phyloP scores from a whole-genome alignment of 345 rosid species.

The Stellera chamaejasme region DNA sequence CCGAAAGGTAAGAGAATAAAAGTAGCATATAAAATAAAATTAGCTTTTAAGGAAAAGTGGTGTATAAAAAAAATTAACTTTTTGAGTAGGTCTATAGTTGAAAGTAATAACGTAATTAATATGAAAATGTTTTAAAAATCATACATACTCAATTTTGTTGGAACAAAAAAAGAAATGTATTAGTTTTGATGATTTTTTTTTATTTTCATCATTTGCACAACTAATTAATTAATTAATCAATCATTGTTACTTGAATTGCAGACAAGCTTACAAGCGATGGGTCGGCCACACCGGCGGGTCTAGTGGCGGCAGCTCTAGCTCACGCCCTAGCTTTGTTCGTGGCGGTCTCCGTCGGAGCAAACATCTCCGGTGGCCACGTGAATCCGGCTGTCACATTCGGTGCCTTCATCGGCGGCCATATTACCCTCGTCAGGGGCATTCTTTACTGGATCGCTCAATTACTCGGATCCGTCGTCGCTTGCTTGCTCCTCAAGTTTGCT shows the following conservation, averaged over 20 bases:
- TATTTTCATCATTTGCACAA: no score
- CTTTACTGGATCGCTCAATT: slow-evolving; percentile 58
- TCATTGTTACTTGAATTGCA: slow-evolving; percentile 4
- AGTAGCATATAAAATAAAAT: no score
- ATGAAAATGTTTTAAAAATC: no score
- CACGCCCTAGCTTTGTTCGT: slow-evolving; percentile 58
- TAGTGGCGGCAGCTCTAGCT: slow-evolving; percentile 48
- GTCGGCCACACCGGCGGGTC: slow-evolving; percentile 51
- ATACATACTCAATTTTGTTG: no score
- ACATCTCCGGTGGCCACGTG: slow-evolving; percentile 74
- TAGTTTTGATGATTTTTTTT: no score
- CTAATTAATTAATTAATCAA: no score
- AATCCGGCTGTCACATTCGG: slow-evolving; percentile 75
- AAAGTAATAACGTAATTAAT: no score
- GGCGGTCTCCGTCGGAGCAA: slow-evolving; percentile 54
- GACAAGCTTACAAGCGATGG: slow-evolving; percentile 47
- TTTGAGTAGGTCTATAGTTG: no score
- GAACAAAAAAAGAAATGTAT: no score
- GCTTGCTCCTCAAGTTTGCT: slow-evolving; percentile 57
- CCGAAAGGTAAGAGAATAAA: no score
- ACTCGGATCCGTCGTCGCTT: slow-evolving; percentile 50
- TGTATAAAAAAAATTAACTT: no score
- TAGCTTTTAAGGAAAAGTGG: no score
- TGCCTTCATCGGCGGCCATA: slow-evolving; percentile 61
- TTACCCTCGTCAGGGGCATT: slow-evolving; percentile 35